Evolutionary conservation across 352 stramenopile genomes (phyloP), one percentile per base, ranked within the genome.

Genomic region (Phytophthora tubulina): DNA sequence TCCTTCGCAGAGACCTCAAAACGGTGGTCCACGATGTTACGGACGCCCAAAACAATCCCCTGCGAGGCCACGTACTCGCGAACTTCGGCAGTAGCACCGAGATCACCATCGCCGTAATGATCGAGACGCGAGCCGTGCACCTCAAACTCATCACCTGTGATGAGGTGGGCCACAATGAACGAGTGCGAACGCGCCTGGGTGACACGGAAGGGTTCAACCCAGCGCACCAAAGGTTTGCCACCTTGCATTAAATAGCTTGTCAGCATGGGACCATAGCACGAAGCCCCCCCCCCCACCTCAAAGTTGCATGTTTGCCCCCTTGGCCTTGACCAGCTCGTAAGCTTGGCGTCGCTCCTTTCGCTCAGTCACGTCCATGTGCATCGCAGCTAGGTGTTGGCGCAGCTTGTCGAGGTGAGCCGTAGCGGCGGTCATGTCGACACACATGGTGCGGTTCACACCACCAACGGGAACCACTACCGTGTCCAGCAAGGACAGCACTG

Each of bases 1-100:
- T 52, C 45, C 5, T 52, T 52, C 10, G n/a, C 15, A 10, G 15
- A 11, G 6, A 68, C 79, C 46, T 50, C 56, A 54, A 45, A 38
- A 10, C 45, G 27, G 49, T 55, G 49, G 31, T 8, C 31, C 11
- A 41, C 49, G 17, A 55, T 41, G 10, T 7, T 27, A 7, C 49
- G 49, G 3, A 55, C 35, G 0, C 4, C 49, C 6, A 55, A 17
- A n/a, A 41, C 31, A 7, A 55, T 55, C 4, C 49, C 31, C 41
- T 55, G 49, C 0, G 4, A 15, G 6, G 45, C 45, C 6, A 52
- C 45, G 31, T 55, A 27, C 49, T 55, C 49, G 8, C 15, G 7
- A 7, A 55, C 1, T 27, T 55, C 49, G 6, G 53, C 8, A 11
- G 36, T 41, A 41, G 36, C 36, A 7, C 36, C 36, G 41, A 35